phyloP scores from a whole-genome alignment of 1,284 basidiomycete species.

The Leucoagaricus sp. region DNA sequence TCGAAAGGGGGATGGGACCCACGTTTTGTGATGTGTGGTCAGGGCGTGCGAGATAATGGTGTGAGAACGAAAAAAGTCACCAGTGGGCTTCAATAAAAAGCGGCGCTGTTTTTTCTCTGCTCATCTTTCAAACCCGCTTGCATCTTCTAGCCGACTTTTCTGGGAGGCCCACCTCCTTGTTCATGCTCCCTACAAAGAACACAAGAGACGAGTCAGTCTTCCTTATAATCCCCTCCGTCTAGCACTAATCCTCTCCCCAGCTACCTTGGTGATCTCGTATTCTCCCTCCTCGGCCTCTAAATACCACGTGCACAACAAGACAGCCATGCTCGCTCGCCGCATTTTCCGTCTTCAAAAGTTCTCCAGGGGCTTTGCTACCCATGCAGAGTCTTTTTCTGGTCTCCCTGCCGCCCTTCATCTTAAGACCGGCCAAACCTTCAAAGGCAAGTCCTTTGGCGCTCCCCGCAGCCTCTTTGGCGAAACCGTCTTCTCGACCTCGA shows the following conservation, averaged over 20 bases:
- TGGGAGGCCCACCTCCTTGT: constrained; percentile 40
- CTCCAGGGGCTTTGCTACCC: constrained; percentile 65
- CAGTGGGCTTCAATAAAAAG: background rate
- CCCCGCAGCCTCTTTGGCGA: constrained; percentile 91
- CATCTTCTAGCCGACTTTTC: constrained; percentile 16
- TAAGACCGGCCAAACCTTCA: constrained; percentile 92
- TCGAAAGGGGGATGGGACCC: background rate
- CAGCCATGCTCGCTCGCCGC: constrained; percentile 59
- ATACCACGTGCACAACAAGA: constrained; percentile 23
- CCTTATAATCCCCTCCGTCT: constrained; percentile 13
- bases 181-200: constrained; percentile 81
- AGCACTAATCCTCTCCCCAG: constrained; percentile 38
- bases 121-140: constrained; percentile 14
- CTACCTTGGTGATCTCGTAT: constrained; percentile 85
- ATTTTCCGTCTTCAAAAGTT: constrained; percentile 51
- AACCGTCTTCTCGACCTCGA: constrained; percentile 98
- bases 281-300: constrained; percentile 71
- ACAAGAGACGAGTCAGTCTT: constrained; percentile 79
- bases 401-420: constrained; percentile 89
- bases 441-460: constrained; percentile 89
- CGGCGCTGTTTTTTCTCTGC: constrained; percentile 3
- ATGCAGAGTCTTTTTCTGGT: constrained; percentile 47
- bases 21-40: background rate
- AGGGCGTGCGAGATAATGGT: background rate
- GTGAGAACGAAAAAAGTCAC: constrained; percentile 7